Base-by-base conservation (phyloP, 306 rosid genomes). In the Prunus mume region DNA sequence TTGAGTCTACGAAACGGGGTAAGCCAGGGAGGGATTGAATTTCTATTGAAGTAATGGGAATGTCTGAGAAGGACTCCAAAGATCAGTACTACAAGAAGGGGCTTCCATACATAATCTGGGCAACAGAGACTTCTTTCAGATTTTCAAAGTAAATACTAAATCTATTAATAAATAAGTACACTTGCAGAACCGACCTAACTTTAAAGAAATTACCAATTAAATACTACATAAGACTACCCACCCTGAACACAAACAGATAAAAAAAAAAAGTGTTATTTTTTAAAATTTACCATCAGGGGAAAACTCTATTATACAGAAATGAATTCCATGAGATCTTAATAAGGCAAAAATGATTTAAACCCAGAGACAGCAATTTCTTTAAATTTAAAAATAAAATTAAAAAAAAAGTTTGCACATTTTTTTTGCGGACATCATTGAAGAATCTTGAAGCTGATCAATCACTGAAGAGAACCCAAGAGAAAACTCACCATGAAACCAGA, bases 271-370 rank as follows among this genome's bases (percentile, higher is more conserved):
- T 2, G 69, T 19, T 15, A 3, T 52, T 8, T 69, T 24, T 50
- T 4, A 24, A 57, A 9, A 27, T 73, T 60, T 6, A 2, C 75
- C 32, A 34, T 71, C 75, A 32, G 5, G n/a, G 65, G 15, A 17
- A 50, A 32, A 63, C 32, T 7, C 62, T 64, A 38, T 32, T 12
- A 20, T 17, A 38, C 18, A 34, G 14, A 55, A 52, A 65, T 34
- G 54, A n/a, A 76, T 66, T 61, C 24, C 4, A 20, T 34, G 41
- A 15, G 79, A 76, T 76, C 81, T 71, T 55, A 27, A 25, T 46
- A 71, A 56, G 34, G n/a, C 67, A 72, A 65, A 64, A 50, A 49
- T 5, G 28, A 28, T 61, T 17, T 1, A 27, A 15, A 34, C 62
- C 55, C 46, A 63, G 60, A 55, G 18, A 72, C 20, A 43, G 43